Evolutionary conservation across 2,329 filamentous ascomycete species (phyloP), one percentile per base, ranked within the genome.

Genomic region (Nemania sp.): DNA sequence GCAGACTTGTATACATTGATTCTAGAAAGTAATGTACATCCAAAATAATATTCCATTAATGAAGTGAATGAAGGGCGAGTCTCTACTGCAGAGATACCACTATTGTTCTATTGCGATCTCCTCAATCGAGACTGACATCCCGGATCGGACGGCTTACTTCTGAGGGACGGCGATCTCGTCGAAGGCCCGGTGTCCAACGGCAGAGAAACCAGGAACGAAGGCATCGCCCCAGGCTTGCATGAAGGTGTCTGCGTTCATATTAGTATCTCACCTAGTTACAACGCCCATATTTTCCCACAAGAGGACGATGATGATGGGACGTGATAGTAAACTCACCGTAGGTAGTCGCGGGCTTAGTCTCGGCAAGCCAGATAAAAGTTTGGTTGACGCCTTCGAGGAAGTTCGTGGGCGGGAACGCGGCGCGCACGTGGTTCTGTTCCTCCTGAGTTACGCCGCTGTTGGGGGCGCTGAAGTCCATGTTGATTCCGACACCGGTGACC

Each of bases 321-420:
- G 20, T 35, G 35, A 51, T 40, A 48, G 45, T 12, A n/a, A 35
- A 67, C 68, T 67, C 40, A 73, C 71, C 69, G 53, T 69, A 71
- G 2, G 72, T 80, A 1, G 76, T 75, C 21, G 68, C 64, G 1
- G 78, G 76, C 69, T 81, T 81, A 6, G 67, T 72, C 62, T 56
- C 64, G 60, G 78, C 80, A 13, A 80, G 70, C 65, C 74, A 73
- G 53, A 75, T 70, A 63, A 79, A 70, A 13, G 76, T 73, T 21
- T 74, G 68, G 50, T 75, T 78, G 29, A 79, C 46, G 1, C 68
- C 70, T 1, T 70, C 67, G 54, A 69, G 71, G 47, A 80, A 70
- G 29, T 71, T 69, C 4, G 69, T 57, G 15, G 72, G 69, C 11
- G 79, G 78, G 52, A 74, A 77, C 59, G 69, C 73, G n/a, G 57